phyloP scores from a whole-genome alignment of 2,329 filamentous ascomycete genomes.

The Fusarium penzigii region DNA sequence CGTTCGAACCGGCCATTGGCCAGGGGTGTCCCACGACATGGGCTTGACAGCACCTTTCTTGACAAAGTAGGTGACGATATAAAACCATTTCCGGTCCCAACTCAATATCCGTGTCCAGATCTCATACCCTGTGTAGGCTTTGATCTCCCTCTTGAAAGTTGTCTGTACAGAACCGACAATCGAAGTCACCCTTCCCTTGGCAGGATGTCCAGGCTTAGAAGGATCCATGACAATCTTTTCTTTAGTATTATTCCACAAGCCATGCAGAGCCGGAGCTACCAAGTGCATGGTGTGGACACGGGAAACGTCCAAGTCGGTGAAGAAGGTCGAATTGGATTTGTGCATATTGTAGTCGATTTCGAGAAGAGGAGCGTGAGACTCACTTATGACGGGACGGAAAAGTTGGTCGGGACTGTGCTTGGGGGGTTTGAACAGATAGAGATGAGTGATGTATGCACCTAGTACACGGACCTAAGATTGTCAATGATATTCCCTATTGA shows the following conservation, averaged over 20 bases:
- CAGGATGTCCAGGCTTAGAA: background rate
- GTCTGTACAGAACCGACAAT: background rate
- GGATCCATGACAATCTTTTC: background rate
- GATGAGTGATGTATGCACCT: background rate
- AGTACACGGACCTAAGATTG: background rate
- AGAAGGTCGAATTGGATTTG: slow-evolving; percentile 9
- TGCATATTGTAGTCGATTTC: slow-evolving; percentile 9
- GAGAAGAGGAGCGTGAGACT: background rate
- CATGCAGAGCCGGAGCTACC: background rate
- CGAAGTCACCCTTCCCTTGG: background rate
- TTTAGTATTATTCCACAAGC: background rate
- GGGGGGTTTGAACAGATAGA: background rate
- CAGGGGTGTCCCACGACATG: background rate
- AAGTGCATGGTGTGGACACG: slow-evolving; percentile 2
- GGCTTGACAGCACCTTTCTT: slow-evolving; percentile 1
- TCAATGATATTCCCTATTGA: no score
- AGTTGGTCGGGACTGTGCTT: background rate
- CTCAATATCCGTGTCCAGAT: slow-evolving; percentile 5
- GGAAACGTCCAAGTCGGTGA: slow-evolving; percentile 6
- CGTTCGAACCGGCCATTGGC: background rate
- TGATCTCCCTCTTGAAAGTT: background rate
- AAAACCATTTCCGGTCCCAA: slow-evolving; percentile 9
- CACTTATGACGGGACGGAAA: background rate
- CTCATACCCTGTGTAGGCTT: background rate
- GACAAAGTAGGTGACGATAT: slow-evolving; percentile 4